A percentile compares a stretch with the other conserved stretches of the same genome.
Conservation (phyloP, 2,329 filamentous ascomycete genomes). For the Thelonectria discophora region DNA sequence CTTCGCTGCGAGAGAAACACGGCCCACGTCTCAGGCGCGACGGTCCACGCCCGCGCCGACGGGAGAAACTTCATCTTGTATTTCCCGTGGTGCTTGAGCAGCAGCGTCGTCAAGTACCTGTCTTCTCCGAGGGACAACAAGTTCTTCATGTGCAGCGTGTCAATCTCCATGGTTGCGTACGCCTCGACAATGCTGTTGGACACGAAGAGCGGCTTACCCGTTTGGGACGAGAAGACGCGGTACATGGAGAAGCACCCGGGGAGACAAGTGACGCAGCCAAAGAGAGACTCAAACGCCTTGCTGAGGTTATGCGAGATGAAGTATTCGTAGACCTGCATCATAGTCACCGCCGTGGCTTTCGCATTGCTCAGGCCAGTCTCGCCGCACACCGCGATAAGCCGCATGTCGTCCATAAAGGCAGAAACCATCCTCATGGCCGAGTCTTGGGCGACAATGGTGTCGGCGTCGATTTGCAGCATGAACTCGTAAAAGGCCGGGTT, state of each 20-base stretch:
- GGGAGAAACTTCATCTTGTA: slow-evolving; percentile 97
- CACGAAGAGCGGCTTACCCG: slow-evolving; percentile 93
- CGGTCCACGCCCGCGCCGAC: slow-evolving; percentile 91
- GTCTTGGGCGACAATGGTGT: slow-evolving; percentile 92
- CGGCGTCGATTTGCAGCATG: slow-evolving; percentile 95
- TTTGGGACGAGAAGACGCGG: slow-evolving; percentile 90
- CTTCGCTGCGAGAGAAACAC: slow-evolving; percentile 94
- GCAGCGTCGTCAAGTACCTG: slow-evolving; percentile 94
- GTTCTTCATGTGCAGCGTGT: slow-evolving; percentile 98
- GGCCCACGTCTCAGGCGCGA: slow-evolving; percentile 92
- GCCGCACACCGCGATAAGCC: slow-evolving; percentile 96
- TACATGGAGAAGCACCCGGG: slow-evolving; percentile 99
- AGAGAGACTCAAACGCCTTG: slow-evolving; percentile 97
- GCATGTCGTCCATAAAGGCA: slow-evolving; percentile 89
- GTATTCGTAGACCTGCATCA: slow-evolving; percentile 99
- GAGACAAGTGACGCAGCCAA: slow-evolving; percentile 97
- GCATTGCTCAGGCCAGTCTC: slow-evolving; percentile 97
- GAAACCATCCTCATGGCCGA: slow-evolving; percentile 91
- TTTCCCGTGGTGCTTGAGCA: slow-evolving; percentile 95
- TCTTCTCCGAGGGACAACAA: slow-evolving; percentile 93
- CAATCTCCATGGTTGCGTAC: slow-evolving; percentile 87
- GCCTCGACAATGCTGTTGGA: slow-evolving; percentile 86
- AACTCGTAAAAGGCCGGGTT: slow-evolving; percentile 98
- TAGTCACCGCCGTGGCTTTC: slow-evolving; percentile 95
- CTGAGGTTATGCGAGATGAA: slow-evolving; percentile 97